A percentile compares a stretch with the other conserved stretches of the same genome.
These are phyloP conservation scores for Tuber brumale DNA, from an alignment of 495 filamentous ascomycete genomes.

Conservation along the genomic window DNA sequence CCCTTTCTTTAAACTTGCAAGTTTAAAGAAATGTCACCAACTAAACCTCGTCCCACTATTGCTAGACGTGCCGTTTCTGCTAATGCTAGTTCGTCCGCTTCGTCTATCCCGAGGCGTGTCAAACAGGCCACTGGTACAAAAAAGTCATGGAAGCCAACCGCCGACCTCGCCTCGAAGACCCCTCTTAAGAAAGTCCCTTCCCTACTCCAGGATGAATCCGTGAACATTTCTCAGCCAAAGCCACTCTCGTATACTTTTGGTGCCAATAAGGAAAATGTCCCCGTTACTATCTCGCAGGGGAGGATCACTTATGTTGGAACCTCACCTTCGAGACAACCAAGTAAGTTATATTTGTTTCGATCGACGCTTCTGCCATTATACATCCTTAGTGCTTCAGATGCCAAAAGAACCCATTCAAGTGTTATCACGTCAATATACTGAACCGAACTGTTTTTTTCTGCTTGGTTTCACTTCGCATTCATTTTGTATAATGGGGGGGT, in stretches of 20 bases:
- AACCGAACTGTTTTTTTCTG: background rate
- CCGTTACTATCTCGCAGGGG: conserved; percentile 7
- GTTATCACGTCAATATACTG: conserved; percentile 1
- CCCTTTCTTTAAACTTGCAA: background rate
- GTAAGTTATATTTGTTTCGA: conserved; percentile 19
- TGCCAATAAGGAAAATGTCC: conserved; percentile 41
- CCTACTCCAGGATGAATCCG: conserved; percentile 22
- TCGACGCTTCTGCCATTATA: background rate
- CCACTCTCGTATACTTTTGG: conserved; percentile 29
- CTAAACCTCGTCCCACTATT: conserved; percentile 24
- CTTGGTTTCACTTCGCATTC: conserved; percentile 9
- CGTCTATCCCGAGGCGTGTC: conserved; percentile 36
- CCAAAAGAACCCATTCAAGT: background rate
- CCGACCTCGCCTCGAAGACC: conserved; percentile 18
- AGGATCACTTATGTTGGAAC: background rate
- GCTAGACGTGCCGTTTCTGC: conserved; percentile 14
- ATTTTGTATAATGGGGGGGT: conserved; percentile 30
- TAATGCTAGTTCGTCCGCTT: conserved; percentile 19
- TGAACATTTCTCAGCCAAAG: conserved; percentile 21
- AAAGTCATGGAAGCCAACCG: conserved; percentile 15
- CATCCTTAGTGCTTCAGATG: background rate
- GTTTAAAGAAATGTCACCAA: conserved; percentile 36
- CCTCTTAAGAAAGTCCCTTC: conserved; percentile 18
- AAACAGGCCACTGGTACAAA: conserved; percentile 19
- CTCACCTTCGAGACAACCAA: conserved; percentile 19